These are phyloP conservation scores for Salvia sclarea DNA, from an alignment of 305 asterid species.

Conservation along the genomic window DNA sequence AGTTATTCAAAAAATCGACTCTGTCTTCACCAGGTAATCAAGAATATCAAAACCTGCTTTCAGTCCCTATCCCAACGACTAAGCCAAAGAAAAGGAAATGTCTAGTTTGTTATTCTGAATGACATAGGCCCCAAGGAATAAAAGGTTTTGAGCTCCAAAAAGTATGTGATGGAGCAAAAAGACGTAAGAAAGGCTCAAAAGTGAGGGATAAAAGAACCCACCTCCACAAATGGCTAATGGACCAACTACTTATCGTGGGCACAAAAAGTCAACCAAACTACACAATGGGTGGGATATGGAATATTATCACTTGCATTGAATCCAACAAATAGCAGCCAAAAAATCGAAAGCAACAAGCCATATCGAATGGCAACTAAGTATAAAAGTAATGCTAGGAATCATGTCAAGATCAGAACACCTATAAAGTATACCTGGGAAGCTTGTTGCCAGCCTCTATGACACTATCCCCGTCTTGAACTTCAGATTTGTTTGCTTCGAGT, in stretches of 20 bases:
- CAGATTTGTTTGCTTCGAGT: slow-evolving; percentile 64
- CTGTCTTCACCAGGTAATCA: neutral
- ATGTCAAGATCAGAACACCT: slow-evolving; percentile 17
- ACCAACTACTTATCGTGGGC: neutral
- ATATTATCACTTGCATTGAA: neutral
- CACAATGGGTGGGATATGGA: neutral
- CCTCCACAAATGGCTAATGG: neutral
- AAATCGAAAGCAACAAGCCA: neutral
- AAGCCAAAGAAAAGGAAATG: neutral
- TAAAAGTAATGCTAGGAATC: slow-evolving; percentile 20
- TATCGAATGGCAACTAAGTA: slow-evolving; percentile 6
- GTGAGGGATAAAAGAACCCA: neutral
- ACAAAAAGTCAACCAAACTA: slow-evolving; percentile 1
- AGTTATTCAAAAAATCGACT: neutral
- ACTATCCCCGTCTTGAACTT: slow-evolving; percentile 58
- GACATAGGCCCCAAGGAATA: neutral
- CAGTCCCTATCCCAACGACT: neutral
- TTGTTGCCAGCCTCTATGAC: slow-evolving; percentile 43
- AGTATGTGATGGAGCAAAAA: neutral
- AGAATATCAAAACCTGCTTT: neutral
- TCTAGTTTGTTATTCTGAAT: neutral
- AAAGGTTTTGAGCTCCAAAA: neutral
- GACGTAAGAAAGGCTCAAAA: neutral
- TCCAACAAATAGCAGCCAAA: slow-evolving; percentile 8
- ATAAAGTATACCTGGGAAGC: slow-evolving; percentile 54